phyloP scores from a whole-genome alignment of 257 asterid genomes.

The Petrea volubilis region DNA sequence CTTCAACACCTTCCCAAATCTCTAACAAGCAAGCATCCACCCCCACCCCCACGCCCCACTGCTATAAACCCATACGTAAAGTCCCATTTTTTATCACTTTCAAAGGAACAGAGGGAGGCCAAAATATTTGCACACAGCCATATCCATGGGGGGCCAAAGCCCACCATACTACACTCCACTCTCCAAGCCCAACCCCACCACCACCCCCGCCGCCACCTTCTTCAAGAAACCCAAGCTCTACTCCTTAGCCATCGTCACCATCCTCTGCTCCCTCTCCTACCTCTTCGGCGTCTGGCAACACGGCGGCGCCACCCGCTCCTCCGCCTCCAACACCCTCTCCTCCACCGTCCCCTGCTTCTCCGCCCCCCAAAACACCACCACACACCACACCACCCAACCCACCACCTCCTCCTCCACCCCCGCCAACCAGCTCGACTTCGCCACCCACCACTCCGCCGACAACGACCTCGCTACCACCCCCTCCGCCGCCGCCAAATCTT shows the following conservation, averaged over 20 bases:
- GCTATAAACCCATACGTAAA: conserved; percentile 5
- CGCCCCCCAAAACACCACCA: conserved; percentile 20
- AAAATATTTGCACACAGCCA: too few species aligned
- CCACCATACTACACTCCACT: conserved; percentile 61
- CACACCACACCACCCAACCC: not conserved
- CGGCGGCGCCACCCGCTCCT: conserved; percentile 28
- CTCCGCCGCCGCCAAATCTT: conserved; percentile 19
- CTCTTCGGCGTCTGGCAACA: conserved; percentile 64
- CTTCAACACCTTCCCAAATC: conserved; percentile 18
- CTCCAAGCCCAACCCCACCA: conserved; percentile 45
- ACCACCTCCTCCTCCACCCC: conserved; percentile 33
- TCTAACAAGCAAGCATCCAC: not conserved
- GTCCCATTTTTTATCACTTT: not conserved
- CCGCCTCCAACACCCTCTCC: conserved; percentile 18
- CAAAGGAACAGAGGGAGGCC: not conserved
- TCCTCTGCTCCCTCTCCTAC: conserved; percentile 66
- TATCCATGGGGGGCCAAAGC: conserved; percentile 68
- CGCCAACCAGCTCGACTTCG: conserved; percentile 44
- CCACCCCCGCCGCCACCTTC: conserved; percentile 24
- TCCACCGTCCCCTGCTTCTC: conserved; percentile 15
- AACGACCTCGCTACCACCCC: conserved; percentile 20
- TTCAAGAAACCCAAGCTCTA: conserved; percentile 42
- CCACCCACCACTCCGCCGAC: conserved; percentile 52
- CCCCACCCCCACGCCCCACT: too few species aligned
- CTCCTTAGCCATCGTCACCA: conserved; percentile 33